phyloP scores from a whole-genome alignment of 371 early-diverging fungal genomes.

The Mucor racemosus region DNA sequence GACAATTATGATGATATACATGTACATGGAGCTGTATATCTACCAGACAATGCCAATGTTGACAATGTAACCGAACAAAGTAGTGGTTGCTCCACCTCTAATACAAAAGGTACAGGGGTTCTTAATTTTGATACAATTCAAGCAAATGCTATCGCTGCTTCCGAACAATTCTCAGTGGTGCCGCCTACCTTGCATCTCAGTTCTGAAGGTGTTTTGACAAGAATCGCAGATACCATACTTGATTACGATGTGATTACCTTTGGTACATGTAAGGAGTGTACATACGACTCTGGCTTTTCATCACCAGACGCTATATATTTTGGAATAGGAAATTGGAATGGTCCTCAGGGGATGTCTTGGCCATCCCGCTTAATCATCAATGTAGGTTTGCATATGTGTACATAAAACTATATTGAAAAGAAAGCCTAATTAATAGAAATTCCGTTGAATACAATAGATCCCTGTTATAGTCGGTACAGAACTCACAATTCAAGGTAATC shows the following conservation, averaged over 20 bases:
- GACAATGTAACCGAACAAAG: neutral
- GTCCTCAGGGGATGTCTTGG: slow-evolving; percentile 4
- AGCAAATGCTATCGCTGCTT: neutral
- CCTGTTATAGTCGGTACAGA: slow-evolving; percentile 22
- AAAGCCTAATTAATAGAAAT: neutral
- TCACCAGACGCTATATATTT: slow-evolving; percentile 16
- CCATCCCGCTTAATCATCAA: slow-evolving; percentile 15
- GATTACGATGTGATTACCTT: slow-evolving; percentile 1
- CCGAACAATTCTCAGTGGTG: neutral
- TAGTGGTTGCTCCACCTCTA: neutral
- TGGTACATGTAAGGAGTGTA: neutral
- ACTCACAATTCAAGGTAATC: slow-evolving; percentile 11
- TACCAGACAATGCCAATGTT: neutral
- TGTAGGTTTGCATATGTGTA: neutral
- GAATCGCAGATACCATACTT: neutral
- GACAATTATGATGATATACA: neutral
- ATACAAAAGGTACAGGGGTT: neutral
- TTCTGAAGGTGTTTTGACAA: neutral
- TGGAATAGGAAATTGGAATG: slow-evolving; percentile 28
- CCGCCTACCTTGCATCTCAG: neutral
- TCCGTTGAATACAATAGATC: slow-evolving; percentile 18
- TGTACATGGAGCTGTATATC: slow-evolving; percentile 20
- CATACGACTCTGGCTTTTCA: neutral
- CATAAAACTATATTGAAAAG: neutral
- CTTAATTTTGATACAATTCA: slow-evolving; percentile 1